Percentiles rank a stretch among this genome's conserved stretches.
These are phyloP conservation scores for Neotropicomus parvogracilis DNA, from an alignment of 1,284 basidiomycete genomes.

Conservation along the genomic window DNA sequence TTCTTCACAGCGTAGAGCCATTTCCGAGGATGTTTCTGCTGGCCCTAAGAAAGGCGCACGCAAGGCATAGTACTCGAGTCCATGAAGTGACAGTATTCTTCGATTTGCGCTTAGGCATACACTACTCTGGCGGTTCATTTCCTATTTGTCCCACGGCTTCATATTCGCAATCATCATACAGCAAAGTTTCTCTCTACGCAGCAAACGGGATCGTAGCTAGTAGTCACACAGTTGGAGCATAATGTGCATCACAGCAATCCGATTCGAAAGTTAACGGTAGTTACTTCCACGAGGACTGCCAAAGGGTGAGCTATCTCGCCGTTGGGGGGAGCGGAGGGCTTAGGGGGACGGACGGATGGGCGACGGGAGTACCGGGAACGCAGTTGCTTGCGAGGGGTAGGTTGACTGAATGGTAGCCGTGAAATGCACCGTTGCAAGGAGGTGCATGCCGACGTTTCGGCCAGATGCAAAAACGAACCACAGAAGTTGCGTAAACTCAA, in stretches of 20 bases:
- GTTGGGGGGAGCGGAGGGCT: constrained; percentile 1
- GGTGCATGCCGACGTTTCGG: constrained; percentile 13
- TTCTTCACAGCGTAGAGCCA: constrained; percentile 29
- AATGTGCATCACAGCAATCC: constrained; percentile 22
- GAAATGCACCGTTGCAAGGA: constrained; percentile 9
- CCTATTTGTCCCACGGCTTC: constrained; percentile 1
- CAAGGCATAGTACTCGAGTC: too few species aligned
- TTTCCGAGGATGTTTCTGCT: constrained; percentile 27
- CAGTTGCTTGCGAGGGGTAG: constrained; percentile 17
- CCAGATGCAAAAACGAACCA: constrained; percentile 7
- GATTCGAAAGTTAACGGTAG: neutral
- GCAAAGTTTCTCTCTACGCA: constrained; percentile 14
- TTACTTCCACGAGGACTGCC: constrained; percentile 4
- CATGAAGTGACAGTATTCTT: too few species aligned
- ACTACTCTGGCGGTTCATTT: neutral
- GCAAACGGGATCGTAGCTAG: constrained; percentile 12
- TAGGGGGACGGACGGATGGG: neutral
- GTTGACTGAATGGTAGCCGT: constrained; percentile 6
- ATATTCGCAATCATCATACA: constrained; percentile 24
- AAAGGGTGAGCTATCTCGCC: constrained; percentile 6
- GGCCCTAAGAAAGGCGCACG: constrained; percentile 16
- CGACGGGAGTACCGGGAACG: constrained; percentile 11
- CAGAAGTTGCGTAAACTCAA: constrained; percentile 13
- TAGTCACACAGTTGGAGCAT: constrained; percentile 20
- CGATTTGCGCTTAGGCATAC: too few species aligned